phyloP scores from a whole-genome alignment of 177 flowering plant genomes.

The Vitis hybrid region DNA sequence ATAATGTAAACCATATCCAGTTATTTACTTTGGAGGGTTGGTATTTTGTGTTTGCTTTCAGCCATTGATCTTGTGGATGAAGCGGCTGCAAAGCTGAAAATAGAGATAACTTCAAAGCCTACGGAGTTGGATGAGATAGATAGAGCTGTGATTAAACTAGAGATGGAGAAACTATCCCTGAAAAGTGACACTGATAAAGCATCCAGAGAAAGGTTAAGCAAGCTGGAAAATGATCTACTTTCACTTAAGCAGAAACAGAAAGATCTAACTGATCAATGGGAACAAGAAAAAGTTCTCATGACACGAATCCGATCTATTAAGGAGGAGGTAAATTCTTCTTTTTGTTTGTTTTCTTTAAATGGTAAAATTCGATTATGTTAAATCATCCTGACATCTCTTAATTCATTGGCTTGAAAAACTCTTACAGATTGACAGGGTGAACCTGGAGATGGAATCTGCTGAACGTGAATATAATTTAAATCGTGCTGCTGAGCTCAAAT shows the following conservation, averaged over 20 bases:
- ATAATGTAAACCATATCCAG: no score
- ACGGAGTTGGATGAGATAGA: constrained; percentile 88
- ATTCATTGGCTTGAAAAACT: constrained; percentile 1
- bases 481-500: constrained; percentile 87
- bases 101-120: constrained; percentile 97
- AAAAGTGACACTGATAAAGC: constrained; percentile 84
- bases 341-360: neutral
- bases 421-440: constrained; percentile 78
- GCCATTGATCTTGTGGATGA: constrained; percentile 96
- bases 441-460: constrained; percentile 86
- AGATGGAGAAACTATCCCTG: constrained; percentile 83
- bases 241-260: constrained; percentile 70
- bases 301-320: constrained; percentile 63
- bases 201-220: constrained; percentile 70
- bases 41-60: constrained; percentile 21
- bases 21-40: no score
- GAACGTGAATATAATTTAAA: constrained; percentile 79
- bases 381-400: neutral
- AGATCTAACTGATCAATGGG: constrained; percentile 68
- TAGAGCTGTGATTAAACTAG: constrained; percentile 75
- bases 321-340: constrained; percentile 60
- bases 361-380: neutral
- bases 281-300: constrained; percentile 68
- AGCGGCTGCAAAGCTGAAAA: constrained; percentile 93
- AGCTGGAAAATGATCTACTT: constrained; percentile 67